Evolutionary conservation across 2,329 filamentous ascomycete genomes (phyloP), one percentile per base, ranked within the genome.

Genomic region (Bipolaris zeicola): DNA sequence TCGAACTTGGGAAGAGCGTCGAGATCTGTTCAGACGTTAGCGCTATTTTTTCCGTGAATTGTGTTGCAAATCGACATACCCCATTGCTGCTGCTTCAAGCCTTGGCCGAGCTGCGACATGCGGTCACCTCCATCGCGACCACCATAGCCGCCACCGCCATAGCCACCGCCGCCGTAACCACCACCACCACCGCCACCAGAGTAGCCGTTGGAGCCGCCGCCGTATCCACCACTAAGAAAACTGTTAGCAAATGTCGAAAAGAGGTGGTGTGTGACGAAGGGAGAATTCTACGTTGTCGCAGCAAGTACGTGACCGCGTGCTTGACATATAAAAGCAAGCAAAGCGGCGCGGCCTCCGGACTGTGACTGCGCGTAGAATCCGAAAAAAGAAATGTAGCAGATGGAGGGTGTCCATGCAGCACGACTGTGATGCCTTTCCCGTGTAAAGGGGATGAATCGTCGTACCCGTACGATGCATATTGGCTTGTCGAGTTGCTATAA

Each of bases 1-100:
- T 99, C 95, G 81, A 99, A 99, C 80, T 98, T 98, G 69, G 95
- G 94, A 43, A 99, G 75, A 6, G 88, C 77, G 72, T 77, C 82
- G 51, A 95, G 70, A 76, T 99, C 95, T 95, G 65, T 18, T 47
- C n/a, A 54, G 22, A 24, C 55, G 61, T 77, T 66, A 74, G 70
- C 63, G 61, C 13, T 14, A 38, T 4, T 14, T 41, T 41, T 41
- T 34, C 14, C n/a, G 24, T 3, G 6, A 8, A 36, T 28, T 10
- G 16, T 14, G 16, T 14, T n/a, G 8, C 14, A 16, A n/a, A 28
- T 48, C 57, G 36, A 84, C 89, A 78, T 81, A 94, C 91, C 91
- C 90, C 91, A 99, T 63, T 87, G 83, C 75, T 96, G 95, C 72
- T 89, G 87, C 82, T 96, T 94, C 66, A 99, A 83, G 69, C 89